Base-by-base conservation (phyloP, 2,329 filamentous ascomycete species). In the Talaromyces sp. region DNA sequence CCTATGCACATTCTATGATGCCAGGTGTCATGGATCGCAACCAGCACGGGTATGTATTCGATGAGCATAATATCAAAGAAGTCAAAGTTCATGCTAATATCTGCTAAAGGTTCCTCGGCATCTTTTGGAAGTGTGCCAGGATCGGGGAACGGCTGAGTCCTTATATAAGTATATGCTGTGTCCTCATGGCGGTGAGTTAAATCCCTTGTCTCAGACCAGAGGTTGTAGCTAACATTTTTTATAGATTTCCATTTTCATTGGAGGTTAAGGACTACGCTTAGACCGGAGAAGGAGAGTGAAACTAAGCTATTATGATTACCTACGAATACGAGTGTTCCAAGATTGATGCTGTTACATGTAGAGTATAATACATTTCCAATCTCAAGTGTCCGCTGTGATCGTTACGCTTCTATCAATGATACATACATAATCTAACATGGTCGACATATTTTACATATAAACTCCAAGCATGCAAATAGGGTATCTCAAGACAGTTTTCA, bases 121-220 rank as follows among this genome's bases (percentile, higher is more conserved):
- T 96, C 64, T 96, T 98, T 73, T 99, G 95, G 95, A 97, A 98
- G 78, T 92, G 87, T 65, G 95, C 95, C 27, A 84, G 95, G 65
- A 87, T 99, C 73, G 95, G 95, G 41, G 95, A 99, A 80, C 81
- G 95, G 65, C 75, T 99, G 66, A 97, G 92, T 74, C 95, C 95
- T 49, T 98, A 98, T 75, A 91, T 99, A 69, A 96, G 91, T 79
- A 81, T 98, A 73, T 96, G 91, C 75, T 98, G 93, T 74, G 82
- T 97, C 32, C 77, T 91, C 69, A 98, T 99, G 93, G 95, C 95
- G 66, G 95, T 97, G 74, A 78, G 84, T 80, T 58, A 19, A 19
- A 46, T 32, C 14, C 32, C 2, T 13, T 32, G 13, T 43, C 14
- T 10, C 24, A 19, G 29, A 9, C 29, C 3, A 11, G 43, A 24